A percentile compares a stretch with the other conserved stretches of the same genome.
Conservation (phyloP, 305 asterid species). For the Solanum hybrid region DNA sequence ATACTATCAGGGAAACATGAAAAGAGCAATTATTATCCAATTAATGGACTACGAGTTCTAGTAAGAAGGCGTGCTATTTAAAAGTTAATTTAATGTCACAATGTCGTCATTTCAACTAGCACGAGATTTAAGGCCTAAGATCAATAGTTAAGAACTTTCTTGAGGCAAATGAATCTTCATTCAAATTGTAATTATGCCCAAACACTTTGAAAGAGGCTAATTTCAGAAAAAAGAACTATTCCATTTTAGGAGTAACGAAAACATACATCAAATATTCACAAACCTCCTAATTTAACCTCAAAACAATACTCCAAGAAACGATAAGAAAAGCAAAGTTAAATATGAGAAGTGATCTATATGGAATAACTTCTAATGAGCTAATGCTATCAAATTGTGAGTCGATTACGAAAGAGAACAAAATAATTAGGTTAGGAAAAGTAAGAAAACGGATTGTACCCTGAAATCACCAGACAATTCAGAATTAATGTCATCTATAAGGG, state of each 20-base stretch:
- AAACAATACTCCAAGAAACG: not conserved
- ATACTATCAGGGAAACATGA: not conserved
- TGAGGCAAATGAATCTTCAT: not conserved
- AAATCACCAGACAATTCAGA: conserved; percentile 73
- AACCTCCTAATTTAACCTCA: not conserved
- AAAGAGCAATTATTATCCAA: not conserved
- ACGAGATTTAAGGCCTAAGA: not conserved
- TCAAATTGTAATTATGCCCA: not conserved
- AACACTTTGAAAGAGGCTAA: not conserved
- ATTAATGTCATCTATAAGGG: conserved; percentile 40
- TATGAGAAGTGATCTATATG: not conserved
- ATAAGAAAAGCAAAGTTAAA: not conserved
- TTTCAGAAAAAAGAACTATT: not conserved
- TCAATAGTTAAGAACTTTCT: not conserved
- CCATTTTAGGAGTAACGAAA: not conserved
- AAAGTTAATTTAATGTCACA: not conserved
- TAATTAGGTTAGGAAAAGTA: not conserved
- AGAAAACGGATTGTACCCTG: conserved; percentile 28
- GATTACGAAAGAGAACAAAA: not conserved
- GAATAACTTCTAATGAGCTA: not conserved
- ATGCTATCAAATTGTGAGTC: not conserved
- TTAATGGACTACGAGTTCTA: not conserved
- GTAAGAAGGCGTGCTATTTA: not conserved
- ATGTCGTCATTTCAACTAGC: not conserved
- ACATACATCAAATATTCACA: not conserved